Percentiles rank a stretch among this genome's conserved stretches.
phyloP scores from a whole-genome alignment of 805 yeast genomes.

The Teunomyces gatunensis region DNA sequence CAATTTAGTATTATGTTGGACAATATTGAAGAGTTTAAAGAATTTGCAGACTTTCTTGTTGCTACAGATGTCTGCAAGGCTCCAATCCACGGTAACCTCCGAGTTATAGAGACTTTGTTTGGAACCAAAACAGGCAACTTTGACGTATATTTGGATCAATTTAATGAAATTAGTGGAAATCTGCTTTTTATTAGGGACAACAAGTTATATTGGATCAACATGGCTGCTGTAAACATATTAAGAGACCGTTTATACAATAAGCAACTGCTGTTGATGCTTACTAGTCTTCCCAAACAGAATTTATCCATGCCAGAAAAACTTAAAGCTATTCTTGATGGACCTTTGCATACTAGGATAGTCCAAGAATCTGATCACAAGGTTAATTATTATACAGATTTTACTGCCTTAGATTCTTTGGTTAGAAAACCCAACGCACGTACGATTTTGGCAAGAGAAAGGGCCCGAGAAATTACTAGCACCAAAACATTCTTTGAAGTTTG shows the following conservation, averaged over 20 bases:
- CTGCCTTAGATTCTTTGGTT: slow-evolving; percentile 3
- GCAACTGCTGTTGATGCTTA: background rate
- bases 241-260: slow-evolving; percentile 7
- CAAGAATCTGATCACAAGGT: background rate
- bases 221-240: slow-evolving; percentile 12
- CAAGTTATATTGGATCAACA: slow-evolving; percentile 12
- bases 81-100: slow-evolving; percentile 13
- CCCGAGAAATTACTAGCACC: slow-evolving; percentile 33
- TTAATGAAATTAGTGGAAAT: slow-evolving; percentile 18
- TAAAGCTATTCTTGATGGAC: background rate
- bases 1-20: background rate
- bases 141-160: slow-evolving; percentile 8
- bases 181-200: slow-evolving; percentile 12
- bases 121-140: slow-evolving; percentile 2
- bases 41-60: slow-evolving; percentile 9
- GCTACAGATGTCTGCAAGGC: slow-evolving; percentile 6
- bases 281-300: background rate
- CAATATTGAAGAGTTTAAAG: background rate
- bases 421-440: slow-evolving; percentile 39
- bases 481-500: slow-evolving; percentile 53
- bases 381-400: slow-evolving; percentile 2
- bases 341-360: background rate
- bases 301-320: background rate
- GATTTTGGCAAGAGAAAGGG: slow-evolving; percentile 38
- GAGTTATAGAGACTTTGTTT: slow-evolving; percentile 1